Conservation (phyloP, 2,329 filamentous ascomycete genomes). For the Dothistroma pini region DNA sequence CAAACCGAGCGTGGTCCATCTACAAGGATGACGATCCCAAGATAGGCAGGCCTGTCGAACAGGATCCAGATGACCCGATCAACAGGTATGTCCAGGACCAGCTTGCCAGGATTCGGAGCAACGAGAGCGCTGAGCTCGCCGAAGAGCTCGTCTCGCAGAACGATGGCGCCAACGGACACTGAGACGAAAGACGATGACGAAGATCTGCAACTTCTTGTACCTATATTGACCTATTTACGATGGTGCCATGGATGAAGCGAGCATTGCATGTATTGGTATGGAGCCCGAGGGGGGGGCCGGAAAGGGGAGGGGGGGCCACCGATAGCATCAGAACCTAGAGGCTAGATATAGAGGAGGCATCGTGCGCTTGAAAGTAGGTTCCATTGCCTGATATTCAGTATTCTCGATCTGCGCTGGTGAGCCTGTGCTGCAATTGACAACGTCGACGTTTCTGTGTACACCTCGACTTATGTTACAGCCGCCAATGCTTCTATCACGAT, state of each 20-base stretch:
- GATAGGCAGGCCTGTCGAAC: conserved; percentile 27
- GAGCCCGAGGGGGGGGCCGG: no score
- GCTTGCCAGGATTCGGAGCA: conserved; percentile 66
- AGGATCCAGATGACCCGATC: conserved; percentile 57
- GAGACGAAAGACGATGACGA: not conserved
- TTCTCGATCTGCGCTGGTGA: not conserved
- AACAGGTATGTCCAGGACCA: conserved; percentile 79
- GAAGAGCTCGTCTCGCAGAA: conserved; percentile 60
- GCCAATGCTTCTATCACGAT: not conserved
- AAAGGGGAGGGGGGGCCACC: not conserved
- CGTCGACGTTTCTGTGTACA: no score
- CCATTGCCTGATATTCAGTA: not conserved
- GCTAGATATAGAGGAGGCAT: not conserved
- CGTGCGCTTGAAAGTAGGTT: not conserved
- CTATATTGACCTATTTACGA: not conserved
- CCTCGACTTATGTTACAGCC: not conserved
- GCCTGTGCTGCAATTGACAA: no score
- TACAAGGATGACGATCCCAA: conserved; percentile 48
- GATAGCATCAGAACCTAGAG: not conserved
- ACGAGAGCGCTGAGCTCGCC: conserved; percentile 51
- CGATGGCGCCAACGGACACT: conserved; percentile 27
- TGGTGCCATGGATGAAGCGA: not conserved
- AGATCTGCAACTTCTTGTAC: conserved; percentile 2
- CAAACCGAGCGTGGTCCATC: conserved; percentile 45
- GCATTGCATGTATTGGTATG: not conserved